Percentiles rank a stretch among this genome's conserved stretches.
Conservation (phyloP, 2,329 filamentous ascomycete genomes). For the Alternaria metachromatica region DNA sequence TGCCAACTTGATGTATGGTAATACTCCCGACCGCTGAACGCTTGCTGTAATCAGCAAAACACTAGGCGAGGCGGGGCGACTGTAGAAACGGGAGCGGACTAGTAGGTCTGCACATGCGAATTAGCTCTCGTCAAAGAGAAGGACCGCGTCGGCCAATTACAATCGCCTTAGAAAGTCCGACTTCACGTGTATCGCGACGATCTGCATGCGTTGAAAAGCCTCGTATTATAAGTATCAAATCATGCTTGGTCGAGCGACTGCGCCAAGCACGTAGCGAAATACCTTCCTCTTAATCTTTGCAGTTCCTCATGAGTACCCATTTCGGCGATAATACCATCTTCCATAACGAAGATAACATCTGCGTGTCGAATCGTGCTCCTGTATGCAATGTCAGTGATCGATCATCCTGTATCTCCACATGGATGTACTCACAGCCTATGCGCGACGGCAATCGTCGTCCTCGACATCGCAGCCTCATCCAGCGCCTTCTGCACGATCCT, state of each 20-base stretch:
- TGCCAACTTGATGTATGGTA: background rate
- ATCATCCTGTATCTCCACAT: background rate
- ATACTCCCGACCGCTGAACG: background rate
- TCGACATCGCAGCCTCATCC: constrained; percentile 57
- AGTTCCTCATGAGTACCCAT: constrained; percentile 47
- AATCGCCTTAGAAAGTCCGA: background rate
- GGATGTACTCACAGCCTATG: constrained; percentile 55
- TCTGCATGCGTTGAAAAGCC: background rate
- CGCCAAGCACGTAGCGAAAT: background rate
- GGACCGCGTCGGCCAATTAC: background rate
- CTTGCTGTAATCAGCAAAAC: background rate
- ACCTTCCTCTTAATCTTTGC: background rate
- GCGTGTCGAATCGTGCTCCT: constrained; percentile 47
- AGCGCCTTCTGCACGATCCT: constrained; percentile 50
- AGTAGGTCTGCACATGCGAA: background rate
- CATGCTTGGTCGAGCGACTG: background rate
- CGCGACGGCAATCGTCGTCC: constrained; percentile 51
- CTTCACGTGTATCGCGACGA: background rate
- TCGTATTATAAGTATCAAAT: background rate
- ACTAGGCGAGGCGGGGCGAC: background rate
- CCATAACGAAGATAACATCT: constrained; percentile 50
- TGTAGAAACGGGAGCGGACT: background rate
- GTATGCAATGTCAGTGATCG: background rate
- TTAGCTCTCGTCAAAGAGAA: background rate
- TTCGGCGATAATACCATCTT: constrained; percentile 48